Evolutionary conservation across 768 basidiomycete genomes (phyloP), one percentile per base, ranked within the genome.

Genomic region (Naematelia encephala): DNA sequence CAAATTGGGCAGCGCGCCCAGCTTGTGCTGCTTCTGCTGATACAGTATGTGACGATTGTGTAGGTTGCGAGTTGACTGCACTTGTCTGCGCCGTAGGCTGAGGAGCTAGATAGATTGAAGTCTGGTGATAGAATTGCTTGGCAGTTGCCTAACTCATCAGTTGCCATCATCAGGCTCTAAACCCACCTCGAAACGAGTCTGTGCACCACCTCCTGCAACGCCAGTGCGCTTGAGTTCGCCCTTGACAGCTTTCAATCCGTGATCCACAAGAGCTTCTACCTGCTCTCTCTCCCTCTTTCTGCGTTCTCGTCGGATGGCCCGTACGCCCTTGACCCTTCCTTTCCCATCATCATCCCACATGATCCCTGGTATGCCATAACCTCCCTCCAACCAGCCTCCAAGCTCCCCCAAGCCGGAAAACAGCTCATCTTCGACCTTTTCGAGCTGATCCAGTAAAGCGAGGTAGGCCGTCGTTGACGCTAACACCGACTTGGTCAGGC

Each of bases 41-140:
- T 16, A 39, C 34, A 8, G 34, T 16, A 8, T 39, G 34, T 39
- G 34, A 39, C 16, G 34, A 53, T 39, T 43, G 10, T 39, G 34
- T 39, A 16, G 34, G 34, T 8, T 8, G 34, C 34, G 8, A 16
- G 34, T 39, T 39, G 34, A 16, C 34, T 39, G 34, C 34, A 39
- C n/a, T 39, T 39, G 8, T 16, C 34, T 16, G 34, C 34, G 34
- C 34, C 34, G 8, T 8, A 2, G 60, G 51, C 4, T 42, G 56
- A 45, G 63, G 65, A 21, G 69, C 52, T 2, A 74, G 59, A 53
- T 74, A 74, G 13, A 50, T 46, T 1, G 69, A 67, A 21, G 72
- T 74, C 45, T 70, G 69, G n/a, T 69, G 60, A 44, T 74, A 74
- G 54, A 57, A 74, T 21, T 67, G 63, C 51, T 74, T 73, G 16